Base-by-base conservation (phyloP, 2,329 filamentous ascomycete genomes). In the Cryphonectria nitschkei region DNA sequence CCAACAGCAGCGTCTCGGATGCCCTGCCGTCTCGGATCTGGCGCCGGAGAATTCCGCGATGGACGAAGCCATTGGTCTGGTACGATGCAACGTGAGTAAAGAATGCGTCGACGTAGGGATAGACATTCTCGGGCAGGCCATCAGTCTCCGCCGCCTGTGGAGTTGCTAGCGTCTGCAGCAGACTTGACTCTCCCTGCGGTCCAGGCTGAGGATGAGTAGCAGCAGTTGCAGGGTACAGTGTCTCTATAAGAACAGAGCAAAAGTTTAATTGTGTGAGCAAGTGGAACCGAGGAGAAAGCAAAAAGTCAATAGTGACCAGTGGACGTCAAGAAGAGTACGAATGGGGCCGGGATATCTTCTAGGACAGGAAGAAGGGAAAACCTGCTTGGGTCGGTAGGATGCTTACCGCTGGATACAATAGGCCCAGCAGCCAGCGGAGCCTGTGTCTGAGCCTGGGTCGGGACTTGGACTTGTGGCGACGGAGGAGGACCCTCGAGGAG, bases 11-110 rank as follows among this genome's bases (percentile, higher is more conserved):
- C 13, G 61, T 63, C 22, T 63, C 61, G 7, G 61, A 63, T 1
- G 61, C 61, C 13, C 61, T 9, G 37, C 61, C 61, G 14, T 63
- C 61, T n/a, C 61, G 37, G n/a, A 63, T 14, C 32, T 63, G 61
- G 61, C 61, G 26, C 32, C 22, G 26, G 37, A 63, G 37, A 5
- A 41, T 63, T 8, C 61, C 61, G n/a, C 61, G 61, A 26, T 63
- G 61, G 37, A 63, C 19, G 14, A 63, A 63, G 34, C 34, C 39
- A 26, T 63, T 63, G 5, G 22, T 46, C 14, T 63, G 61, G 37
- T 63, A 63, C 5, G 61, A 41, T 26, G 61, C 61, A 43, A 63
- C 22, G 37, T 63, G 37, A 26, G 34, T 63, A 26, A 63, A 63
- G 22, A 63, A 63, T 0, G 61, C 61, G 7, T 63, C 61, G n/a